phyloP scores from a whole-genome alignment of 2,329 filamentous ascomycete genomes.

The Xylariaceae sp. region DNA sequence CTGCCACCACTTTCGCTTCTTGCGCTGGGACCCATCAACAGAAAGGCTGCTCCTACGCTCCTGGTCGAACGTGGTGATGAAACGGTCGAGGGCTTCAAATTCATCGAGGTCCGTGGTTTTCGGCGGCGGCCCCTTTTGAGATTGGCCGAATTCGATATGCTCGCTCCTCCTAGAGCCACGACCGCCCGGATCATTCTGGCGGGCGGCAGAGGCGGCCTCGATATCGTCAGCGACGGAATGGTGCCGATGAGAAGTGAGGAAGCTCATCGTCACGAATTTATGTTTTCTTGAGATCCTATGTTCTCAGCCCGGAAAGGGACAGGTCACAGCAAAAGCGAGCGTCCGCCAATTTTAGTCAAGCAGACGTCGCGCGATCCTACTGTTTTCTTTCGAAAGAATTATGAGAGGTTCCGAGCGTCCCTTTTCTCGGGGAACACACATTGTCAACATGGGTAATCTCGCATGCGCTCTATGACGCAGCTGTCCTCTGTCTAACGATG shows the following conservation, averaged over 20 bases:
- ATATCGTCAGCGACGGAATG: constrained; percentile 24
- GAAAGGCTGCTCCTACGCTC: constrained; percentile 27
- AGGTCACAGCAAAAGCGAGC: background rate
- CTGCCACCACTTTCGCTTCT: constrained; percentile 55
- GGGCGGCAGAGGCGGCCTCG: constrained; percentile 26
- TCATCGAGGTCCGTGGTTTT: constrained; percentile 30
- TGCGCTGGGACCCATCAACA: constrained; percentile 20
- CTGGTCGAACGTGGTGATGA: constrained; percentile 32
- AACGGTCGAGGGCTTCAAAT: constrained; percentile 34
- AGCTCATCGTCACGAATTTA: constrained; percentile 21
- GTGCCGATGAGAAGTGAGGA: constrained; percentile 19
- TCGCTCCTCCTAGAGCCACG: constrained; percentile 13
- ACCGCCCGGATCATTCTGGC: constrained; percentile 8
- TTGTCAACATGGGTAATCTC: background rate
- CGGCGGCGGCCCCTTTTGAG: constrained; percentile 14
- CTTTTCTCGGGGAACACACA: background rate
- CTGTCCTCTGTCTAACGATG: background rate
- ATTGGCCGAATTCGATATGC: constrained; percentile 28
- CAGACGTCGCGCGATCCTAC: background rate
- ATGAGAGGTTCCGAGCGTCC: background rate
- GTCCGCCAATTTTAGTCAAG: background rate
- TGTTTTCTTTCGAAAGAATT: no score
- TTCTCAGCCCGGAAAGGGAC: background rate
- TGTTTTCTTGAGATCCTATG: background rate
- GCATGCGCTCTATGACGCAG: constrained; percentile 11